Base-by-base conservation (phyloP, 345 rosid species). In the Excoecaria agallocha region DNA sequence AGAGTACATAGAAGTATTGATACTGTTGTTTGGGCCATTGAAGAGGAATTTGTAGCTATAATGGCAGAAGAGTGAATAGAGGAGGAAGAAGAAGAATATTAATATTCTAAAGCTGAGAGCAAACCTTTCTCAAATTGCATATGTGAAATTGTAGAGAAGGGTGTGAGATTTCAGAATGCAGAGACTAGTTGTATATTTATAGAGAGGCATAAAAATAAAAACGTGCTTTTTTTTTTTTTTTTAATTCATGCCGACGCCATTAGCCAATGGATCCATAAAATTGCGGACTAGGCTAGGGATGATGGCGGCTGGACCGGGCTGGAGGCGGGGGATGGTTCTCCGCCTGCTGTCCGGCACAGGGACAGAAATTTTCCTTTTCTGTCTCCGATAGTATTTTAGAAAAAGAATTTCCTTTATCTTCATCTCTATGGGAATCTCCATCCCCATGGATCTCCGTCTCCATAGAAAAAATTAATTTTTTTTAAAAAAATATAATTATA, bases 11-110 rank as follows among this genome's bases (percentile, higher is more conserved):
- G 5, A 22, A 78, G 52, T 39, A 69, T 73, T 56, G 72, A 2
- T 71, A 13, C 43, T 79, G 77, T 71, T 19, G 22, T 65, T 13
- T 75, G 84, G 70, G 88, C 83, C 89, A 88, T 86, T 72, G 79
- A 22, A 63, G 8, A 13, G 9, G 7, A 60, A 66, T 3, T 0
- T 6, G 19, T 4, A 20, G 24, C 19, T 39, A 0, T 1, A 24
- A 0, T 2, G n/a, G 20, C 7, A 5, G 20, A n/a, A 2, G 35
- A 41, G 35, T 38, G 39, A 19, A 45, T 19, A 19, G 7, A 41
- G 35, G 71, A 74, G 74, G 73, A 72, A 17, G 76, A 66, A 25
- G 69, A 37, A 35, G 30, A 30, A 30, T 30, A 30, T 30, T 30
- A 30, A 30, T 30, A 30, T 0, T 61, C 17, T 58, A 51, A 24